A percentile compares a stretch with the other conserved stretches of the same genome.
phyloP scores from a whole-genome alignment of 1,284 basidiomycete species.

The Coniferiporia weirii region DNA sequence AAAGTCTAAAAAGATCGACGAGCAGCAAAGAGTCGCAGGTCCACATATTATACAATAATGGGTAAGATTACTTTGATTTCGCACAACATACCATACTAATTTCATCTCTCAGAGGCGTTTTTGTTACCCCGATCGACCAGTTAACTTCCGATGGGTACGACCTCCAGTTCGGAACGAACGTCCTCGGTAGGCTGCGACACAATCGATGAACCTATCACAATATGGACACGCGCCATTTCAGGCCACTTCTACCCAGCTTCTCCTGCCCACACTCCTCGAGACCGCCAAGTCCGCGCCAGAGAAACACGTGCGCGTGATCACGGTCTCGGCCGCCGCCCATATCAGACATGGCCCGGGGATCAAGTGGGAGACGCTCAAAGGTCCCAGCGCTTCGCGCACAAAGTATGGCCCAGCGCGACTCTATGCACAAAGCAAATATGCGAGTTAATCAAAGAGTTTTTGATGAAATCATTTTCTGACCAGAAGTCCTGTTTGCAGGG shows the following conservation, averaged over 20 bases:
- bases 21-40: constrained; percentile 16
- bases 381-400: constrained; percentile 28
- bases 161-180: constrained; percentile 58
- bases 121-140: constrained; percentile 40
- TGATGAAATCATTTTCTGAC: neutral
- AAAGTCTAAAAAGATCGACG: too few species aligned
- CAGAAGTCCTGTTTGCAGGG: constrained; percentile 1
- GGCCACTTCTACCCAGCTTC: constrained; percentile 42
- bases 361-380: constrained; percentile 34
- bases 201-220: neutral
- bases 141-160: constrained; percentile 53
- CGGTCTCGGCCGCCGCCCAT: constrained; percentile 33
- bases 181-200: constrained; percentile 32
- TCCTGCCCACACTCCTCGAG: constrained; percentile 39
- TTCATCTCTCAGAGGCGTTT: constrained; percentile 47
- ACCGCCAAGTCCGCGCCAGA: constrained; percentile 28
- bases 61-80: constrained; percentile 27
- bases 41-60: constrained; percentile 27
- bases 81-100: neutral
- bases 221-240: neutral
- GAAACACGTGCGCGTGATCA: constrained; percentile 39
- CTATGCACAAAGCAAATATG: constrained; percentile 42
- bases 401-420: constrained; percentile 19
- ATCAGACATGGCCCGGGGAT: constrained; percentile 26
- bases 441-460: constrained; percentile 12